A percentile compares a stretch with the other conserved stretches of the same genome.
Evolutionary conservation across 139 green algal species (phyloP).

Genomic region (Chara braunii): DNA sequence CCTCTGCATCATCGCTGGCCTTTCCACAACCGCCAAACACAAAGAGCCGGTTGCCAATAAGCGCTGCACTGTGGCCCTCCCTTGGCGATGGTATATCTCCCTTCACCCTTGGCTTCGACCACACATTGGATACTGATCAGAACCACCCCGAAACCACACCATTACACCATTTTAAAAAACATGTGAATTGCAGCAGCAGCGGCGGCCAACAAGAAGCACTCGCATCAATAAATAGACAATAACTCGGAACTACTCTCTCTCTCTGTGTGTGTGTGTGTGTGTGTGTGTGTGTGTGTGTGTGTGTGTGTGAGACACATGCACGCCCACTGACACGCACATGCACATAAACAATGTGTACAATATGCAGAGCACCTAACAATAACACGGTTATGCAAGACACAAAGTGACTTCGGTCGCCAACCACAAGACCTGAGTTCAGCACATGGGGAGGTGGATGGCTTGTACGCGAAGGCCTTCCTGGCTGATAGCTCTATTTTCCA

Average conservation of each 20-base stretch:
- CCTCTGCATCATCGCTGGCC: neutral
- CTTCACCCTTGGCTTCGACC: neutral
- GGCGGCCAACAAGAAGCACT: no score
- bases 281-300: no score
- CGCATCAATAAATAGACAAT: no score
- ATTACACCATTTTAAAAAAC: no score
- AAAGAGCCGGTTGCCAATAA: slow-evolving; percentile 9
- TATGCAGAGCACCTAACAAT: neutral
- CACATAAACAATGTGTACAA: neutral
- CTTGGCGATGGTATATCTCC: slow-evolving; percentile 1
- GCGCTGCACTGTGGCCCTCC: slow-evolving; percentile 15
- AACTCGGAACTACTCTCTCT: no score
- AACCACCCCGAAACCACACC: no score
- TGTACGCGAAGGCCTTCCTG: no score
- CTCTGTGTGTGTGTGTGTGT: no score
- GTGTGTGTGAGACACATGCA: no score
- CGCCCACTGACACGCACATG: neutral
- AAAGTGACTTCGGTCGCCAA: no score
- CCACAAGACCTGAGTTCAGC: neutral
- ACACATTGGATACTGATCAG: slow-evolving; percentile 9
- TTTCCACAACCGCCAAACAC: slow-evolving; percentile 32
- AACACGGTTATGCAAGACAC: neutral
- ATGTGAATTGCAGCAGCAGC: no score
- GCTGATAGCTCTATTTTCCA: no score
- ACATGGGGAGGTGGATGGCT: neutral